These are phyloP conservation scores for Omphalotus guepiniiformis DNA, from an alignment of 768 basidiomycete species.

Conservation along the genomic window DNA sequence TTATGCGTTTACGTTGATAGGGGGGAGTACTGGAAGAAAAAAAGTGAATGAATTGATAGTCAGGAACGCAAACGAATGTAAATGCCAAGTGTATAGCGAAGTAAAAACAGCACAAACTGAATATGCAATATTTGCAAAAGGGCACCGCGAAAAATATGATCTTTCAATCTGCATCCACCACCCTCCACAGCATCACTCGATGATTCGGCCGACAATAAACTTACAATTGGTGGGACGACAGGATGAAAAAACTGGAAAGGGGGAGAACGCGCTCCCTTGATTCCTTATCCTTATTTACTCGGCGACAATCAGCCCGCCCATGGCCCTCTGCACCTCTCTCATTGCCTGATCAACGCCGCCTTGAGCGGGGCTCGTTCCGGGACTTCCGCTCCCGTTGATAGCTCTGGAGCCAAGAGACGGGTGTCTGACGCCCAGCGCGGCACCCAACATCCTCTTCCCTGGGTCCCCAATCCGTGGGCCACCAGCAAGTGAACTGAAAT, in stretches of 20 bases:
- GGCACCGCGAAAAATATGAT: too few relatives aligned
- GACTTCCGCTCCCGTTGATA: slow-evolving; percentile 33
- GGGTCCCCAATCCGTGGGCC: slow-evolving; percentile 87
- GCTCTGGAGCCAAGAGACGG: slow-evolving; percentile 65
- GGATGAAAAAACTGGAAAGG: slow-evolving; percentile 2
- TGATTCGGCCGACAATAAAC: background rate
- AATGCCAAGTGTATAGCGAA: too few relatives aligned
- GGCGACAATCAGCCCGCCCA: slow-evolving; percentile 70
- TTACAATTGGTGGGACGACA: slow-evolving; percentile 2
- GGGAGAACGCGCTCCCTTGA: slow-evolving; percentile 1
- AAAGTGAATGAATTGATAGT: slow-evolving; percentile 6
- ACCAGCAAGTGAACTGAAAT: slow-evolving; percentile 30
- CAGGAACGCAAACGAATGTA: slow-evolving; percentile 8
- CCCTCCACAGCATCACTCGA: background rate
- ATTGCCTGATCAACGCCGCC: slow-evolving; percentile 52
- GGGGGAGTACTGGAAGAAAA: background rate
- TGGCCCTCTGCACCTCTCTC: slow-evolving; percentile 68
- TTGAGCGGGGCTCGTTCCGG: slow-evolving; percentile 35
- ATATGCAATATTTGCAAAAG: too few relatives aligned
- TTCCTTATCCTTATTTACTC: slow-evolving; percentile 56
- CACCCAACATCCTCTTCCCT: slow-evolving; percentile 85
- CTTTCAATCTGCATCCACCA: too few relatives aligned
- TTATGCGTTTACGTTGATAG: slow-evolving; percentile 6
- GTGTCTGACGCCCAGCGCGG: slow-evolving; percentile 79
- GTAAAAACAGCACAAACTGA: too few relatives aligned